These are phyloP conservation scores for Persicaria tinctoria DNA, from an alignment of 148 eudicot genomes.

Conservation along the genomic window DNA sequence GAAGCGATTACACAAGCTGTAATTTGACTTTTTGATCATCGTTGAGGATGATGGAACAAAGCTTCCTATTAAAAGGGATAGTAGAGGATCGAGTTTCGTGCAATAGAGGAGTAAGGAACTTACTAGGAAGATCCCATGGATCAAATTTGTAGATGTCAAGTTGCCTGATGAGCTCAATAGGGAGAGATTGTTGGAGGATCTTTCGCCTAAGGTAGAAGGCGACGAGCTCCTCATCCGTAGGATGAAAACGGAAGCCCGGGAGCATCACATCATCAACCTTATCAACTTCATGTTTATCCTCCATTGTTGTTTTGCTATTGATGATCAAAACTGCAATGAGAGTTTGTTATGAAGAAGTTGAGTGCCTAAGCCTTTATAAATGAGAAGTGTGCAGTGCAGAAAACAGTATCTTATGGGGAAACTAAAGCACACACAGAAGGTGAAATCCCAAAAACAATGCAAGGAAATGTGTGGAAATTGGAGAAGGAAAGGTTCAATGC, in stretches of 20 bases:
- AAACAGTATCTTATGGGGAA: conserved; percentile 13
- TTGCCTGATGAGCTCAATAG: conserved; percentile 65
- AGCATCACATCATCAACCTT: conserved; percentile 43
- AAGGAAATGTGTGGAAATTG: background rate
- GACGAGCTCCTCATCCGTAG: conserved; percentile 68
- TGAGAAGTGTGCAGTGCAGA: background rate
- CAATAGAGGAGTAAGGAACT: conserved; percentile 8
- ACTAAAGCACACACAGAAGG: conserved; percentile 12
- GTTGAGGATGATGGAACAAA: too few species aligned
- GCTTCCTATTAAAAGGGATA: too few species aligned
- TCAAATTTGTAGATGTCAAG: conserved; percentile 62
- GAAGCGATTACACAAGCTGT: too few species aligned
- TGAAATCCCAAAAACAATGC: conserved; percentile 6
- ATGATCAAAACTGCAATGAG: conserved; percentile 5
- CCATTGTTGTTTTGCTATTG: conserved; percentile 22
- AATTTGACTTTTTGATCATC: too few species aligned
- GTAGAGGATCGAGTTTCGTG: too few species aligned
- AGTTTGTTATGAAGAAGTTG: background rate
- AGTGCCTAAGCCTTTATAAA: conserved; percentile 14
- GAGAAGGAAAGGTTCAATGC: conserved; percentile 8
- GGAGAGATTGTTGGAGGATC: conserved; percentile 40
- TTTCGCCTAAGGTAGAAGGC: conserved; percentile 52
- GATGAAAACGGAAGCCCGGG: conserved; percentile 74
- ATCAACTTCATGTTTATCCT: conserved; percentile 25
- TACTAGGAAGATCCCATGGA: conserved; percentile 85